Percentiles rank a stretch among this genome's conserved stretches.
These are phyloP conservation scores for Linum lewisii DNA, from an alignment of 345 rosid species.

Conservation along the genomic window DNA sequence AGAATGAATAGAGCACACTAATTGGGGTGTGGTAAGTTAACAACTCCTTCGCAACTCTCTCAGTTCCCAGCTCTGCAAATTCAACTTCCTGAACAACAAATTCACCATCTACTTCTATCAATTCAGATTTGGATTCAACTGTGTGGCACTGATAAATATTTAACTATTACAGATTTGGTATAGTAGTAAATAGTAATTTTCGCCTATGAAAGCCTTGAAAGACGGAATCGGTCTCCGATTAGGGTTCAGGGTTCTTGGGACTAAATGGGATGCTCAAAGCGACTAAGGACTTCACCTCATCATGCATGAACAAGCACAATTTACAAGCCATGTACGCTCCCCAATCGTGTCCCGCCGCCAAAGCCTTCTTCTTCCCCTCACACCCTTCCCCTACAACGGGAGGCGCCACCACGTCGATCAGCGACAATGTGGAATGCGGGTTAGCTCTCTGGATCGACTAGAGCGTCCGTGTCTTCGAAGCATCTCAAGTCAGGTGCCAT, in stretches of 20 bases:
- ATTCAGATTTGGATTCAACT: no score
- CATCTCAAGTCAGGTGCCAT: slow-evolving; percentile 31
- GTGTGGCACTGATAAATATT: no score
- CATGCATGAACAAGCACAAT: slow-evolving; percentile 27
- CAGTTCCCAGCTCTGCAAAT: slow-evolving; percentile 9
- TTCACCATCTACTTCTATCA: no score
- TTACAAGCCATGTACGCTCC: slow-evolving; percentile 18
- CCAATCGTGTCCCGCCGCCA: slow-evolving; percentile 19
- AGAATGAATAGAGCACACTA: background rate
- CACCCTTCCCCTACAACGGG: slow-evolving; percentile 15
- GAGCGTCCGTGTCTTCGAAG: slow-evolving; percentile 22
- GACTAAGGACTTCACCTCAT: slow-evolving; percentile 23
- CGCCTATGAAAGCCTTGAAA: no score
- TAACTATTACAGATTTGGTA: no score
- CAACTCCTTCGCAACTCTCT: slow-evolving; percentile 9
- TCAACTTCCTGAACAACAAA: slow-evolving; percentile 12
- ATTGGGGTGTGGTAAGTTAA: slow-evolving; percentile 3
- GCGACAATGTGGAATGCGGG: slow-evolving; percentile 18
- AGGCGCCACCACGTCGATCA: slow-evolving; percentile 23
- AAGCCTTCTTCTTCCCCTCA: slow-evolving; percentile 14
- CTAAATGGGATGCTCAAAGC: slow-evolving; percentile 15
- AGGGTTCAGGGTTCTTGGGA: no score
- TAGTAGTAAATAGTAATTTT: no score
- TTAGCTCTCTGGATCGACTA: slow-evolving; percentile 6
- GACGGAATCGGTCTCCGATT: no score